Percentiles rank a stretch among this genome's conserved stretches.
phyloP scores from a whole-genome alignment of 1,139 yeast species.

The Wickerhamomyces sp. region DNA sequence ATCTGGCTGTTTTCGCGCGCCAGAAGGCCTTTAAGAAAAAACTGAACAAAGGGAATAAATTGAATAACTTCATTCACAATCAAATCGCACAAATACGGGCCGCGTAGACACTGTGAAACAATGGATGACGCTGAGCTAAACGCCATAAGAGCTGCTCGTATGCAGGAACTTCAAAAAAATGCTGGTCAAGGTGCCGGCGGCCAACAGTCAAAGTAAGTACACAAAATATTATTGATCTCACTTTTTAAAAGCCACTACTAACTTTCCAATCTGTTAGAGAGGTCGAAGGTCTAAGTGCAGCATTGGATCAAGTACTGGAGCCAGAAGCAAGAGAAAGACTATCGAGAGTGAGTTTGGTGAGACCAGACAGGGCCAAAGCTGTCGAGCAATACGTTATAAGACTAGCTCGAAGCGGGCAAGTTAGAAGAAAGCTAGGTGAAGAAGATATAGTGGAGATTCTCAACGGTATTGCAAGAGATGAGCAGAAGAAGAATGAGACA shows the following conservation, averaged over 20 bases:
- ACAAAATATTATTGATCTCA: constrained; percentile 2
- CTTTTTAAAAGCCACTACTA: constrained; percentile 4
- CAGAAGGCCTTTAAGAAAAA: too few species aligned
- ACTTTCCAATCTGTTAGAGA: constrained; percentile 1
- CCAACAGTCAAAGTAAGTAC: constrained; percentile 14
- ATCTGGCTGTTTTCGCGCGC: too few species aligned
- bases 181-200: constrained; percentile 27
- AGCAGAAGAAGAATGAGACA: constrained; percentile 51
- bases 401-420: constrained; percentile 74
- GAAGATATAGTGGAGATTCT: constrained; percentile 76
- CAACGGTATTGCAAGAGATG: constrained; percentile 79
- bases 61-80: too few species aligned
- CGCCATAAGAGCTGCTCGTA: constrained; percentile 84
- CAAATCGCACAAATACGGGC: too few species aligned
- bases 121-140: constrained; percentile 66
- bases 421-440: constrained; percentile 68
- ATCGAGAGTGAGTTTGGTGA: constrained; percentile 79
- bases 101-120: too few species aligned
- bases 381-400: constrained; percentile 81
- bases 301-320: constrained; percentile 65
- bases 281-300: constrained; percentile 21
- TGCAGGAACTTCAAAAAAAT: constrained; percentile 70
- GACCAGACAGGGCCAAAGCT: constrained; percentile 85
- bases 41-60: too few species aligned
- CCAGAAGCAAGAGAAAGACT: constrained; percentile 85